Base-by-base conservation (phyloP, 768 basidiomycete species). In the Boletus speciosus region DNA sequence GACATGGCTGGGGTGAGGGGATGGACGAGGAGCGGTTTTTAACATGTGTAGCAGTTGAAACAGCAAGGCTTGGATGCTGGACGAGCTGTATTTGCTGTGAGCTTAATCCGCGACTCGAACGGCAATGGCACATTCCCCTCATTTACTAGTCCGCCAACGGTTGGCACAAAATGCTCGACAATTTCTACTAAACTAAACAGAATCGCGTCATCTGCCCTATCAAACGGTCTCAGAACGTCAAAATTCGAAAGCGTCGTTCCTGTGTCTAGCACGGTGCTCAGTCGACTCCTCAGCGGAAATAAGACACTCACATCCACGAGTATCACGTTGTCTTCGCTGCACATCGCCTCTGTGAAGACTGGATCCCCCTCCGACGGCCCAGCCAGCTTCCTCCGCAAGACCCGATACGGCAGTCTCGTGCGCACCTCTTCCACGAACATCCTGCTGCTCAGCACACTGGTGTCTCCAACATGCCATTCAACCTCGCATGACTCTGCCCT, bases 251-350 rank as follows among this genome's bases (percentile, higher is more conserved):
- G 11, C 49, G 35, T 25, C 69, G 67, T 14, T 23, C 40, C 6
- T 56, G 55, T 21, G 66, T 47, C 68, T 71, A 50, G 15, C n/a
- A 43, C 4, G 1, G 6, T 14, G 16, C 10, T 52, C 38, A 57
- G 47, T 40, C 23, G 15, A 21, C 4, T 9, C 34, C 21, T 9
- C 23, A 38, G 23, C 38, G 42, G 49, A 47, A 37, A 48, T 14
- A 16, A 11, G n/a, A 23, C 35, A 59, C 70, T 44, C 15, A 80
- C 77, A 61, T 80, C 74, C 37, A 84, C 79, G 4, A 82, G 66
- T 46, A 86, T 67, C 8, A 85, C 57, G 54, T 69, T 72, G 66
- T 85, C 83, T 64, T 83, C 82, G 57, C 74, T 78, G 70, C 83
- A 79, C 77, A 86, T 78, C 8, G 73, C 74, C 34, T 66, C 64